Evolutionary conservation across 1,139 yeast genomes (phyloP).

Genomic region (Meyerozyma carpophila): DNA sequence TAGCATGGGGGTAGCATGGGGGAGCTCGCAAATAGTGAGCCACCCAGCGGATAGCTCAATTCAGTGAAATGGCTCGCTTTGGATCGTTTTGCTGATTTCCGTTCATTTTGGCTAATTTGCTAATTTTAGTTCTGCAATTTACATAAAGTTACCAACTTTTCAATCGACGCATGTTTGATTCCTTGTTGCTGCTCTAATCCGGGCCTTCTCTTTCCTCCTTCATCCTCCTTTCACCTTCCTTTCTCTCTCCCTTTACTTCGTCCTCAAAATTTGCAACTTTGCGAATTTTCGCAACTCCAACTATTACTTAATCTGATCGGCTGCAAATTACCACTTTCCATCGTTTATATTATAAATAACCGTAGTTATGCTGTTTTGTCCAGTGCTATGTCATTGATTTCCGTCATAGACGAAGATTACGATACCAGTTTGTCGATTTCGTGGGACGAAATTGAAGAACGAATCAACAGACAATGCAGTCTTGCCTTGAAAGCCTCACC

Average conservation of each 20-base stretch:
- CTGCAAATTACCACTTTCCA: background rate
- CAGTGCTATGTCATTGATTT: background rate
- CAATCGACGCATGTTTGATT: background rate
- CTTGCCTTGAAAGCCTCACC: background rate
- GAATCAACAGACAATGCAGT: background rate
- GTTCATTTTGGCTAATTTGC: no score
- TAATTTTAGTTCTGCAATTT: no score
- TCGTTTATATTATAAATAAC: background rate
- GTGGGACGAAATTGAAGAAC: background rate
- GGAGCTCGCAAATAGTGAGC: no score
- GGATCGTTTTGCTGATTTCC: no score
- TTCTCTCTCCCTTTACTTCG: no score
- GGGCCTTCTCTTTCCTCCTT: background rate
- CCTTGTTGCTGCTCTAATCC: no score
- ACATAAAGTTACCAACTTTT: background rate
- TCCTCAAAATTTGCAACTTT: background rate
- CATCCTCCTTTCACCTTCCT: background rate
- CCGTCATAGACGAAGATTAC: constrained; percentile 4
- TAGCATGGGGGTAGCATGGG: no score
- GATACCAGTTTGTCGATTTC: constrained; percentile 3
- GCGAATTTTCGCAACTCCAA: background rate
- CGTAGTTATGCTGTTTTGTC: background rate
- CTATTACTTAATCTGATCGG: background rate
- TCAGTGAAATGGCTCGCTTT: no score
- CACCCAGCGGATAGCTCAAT: no score